Evolutionary conservation across 2,329 filamentous ascomycete species (phyloP).

Genomic region (Ilyonectria destructans): DNA sequence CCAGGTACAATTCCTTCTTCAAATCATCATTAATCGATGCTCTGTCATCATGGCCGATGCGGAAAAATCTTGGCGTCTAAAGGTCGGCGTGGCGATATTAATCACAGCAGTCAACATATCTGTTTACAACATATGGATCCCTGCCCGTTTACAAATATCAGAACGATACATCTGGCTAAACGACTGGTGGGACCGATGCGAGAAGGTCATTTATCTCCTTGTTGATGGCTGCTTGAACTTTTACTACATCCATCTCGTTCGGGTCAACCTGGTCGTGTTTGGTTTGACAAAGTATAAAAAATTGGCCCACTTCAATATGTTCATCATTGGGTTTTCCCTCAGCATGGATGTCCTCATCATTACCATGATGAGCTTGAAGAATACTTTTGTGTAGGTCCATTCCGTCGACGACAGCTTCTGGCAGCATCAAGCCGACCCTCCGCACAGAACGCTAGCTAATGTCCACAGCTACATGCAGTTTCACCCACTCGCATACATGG

Average conservation of each 20-base stretch:
- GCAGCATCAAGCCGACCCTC: no score
- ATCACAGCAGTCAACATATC: conserved; percentile 50
- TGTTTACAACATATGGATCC: conserved; percentile 49
- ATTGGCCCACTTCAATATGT: conserved; percentile 49
- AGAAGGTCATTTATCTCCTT: conserved; percentile 50
- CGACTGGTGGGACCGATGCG: conserved; percentile 48
- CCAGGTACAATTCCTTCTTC: conserved; percentile 46
- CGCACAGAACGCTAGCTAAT: background rate
- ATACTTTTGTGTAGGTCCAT: conserved; percentile 47
- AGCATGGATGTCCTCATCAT: conserved; percentile 50
- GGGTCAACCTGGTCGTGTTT: conserved; percentile 39
- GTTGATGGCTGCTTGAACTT: conserved; percentile 46
- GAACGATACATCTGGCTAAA: conserved; percentile 47
- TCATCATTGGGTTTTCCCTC: conserved; percentile 48
- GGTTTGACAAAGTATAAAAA: conserved; percentile 47
- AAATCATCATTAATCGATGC: conserved; percentile 50
- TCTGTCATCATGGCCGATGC: conserved; percentile 44
- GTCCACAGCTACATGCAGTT: conserved; percentile 61
- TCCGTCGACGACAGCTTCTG: background rate
- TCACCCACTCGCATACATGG: conserved; percentile 68
- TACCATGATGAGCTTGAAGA: conserved; percentile 49
- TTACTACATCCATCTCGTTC: conserved; percentile 48
- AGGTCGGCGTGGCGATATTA: conserved; percentile 38
- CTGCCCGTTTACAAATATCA: conserved; percentile 44
- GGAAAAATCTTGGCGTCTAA: conserved; percentile 38